Percentiles rank a stretch among this genome's conserved stretches.
Evolutionary conservation across 257 asterid genomes (phyloP).

Genomic region (Catharanthus roseus): DNA sequence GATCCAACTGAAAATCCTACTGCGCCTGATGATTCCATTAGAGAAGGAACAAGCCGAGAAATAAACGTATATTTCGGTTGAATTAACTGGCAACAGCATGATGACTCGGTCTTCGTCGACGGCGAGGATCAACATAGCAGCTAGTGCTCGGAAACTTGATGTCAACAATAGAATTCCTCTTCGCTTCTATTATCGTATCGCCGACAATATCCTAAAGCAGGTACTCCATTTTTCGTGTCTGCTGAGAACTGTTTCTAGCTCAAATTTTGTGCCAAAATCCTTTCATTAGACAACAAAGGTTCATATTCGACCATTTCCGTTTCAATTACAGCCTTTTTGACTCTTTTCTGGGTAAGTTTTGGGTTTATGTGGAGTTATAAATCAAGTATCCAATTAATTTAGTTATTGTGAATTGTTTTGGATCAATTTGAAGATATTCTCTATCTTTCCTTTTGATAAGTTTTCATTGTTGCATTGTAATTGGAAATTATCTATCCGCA

Average conservation of each 20-base stretch:
- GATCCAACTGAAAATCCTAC: background rate
- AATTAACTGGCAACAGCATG: slow-evolving; percentile 20
- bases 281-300: background rate
- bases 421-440: background rate
- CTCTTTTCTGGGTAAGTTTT: no score
- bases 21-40: background rate
- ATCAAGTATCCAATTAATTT: no score
- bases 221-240: slow-evolving; percentile 19
- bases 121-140: slow-evolving; percentile 54
- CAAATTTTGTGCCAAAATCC: background rate
- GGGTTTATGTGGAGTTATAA: background rate
- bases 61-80: background rate
- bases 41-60: background rate
- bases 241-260: background rate
- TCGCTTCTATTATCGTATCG: slow-evolving; percentile 58
- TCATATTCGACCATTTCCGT: background rate
- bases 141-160: slow-evolving; percentile 58
- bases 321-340: background rate
- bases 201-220: slow-evolving; percentile 80
- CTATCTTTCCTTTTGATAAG: background rate
- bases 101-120: slow-evolving; percentile 50
- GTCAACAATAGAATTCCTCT: slow-evolving; percentile 69
- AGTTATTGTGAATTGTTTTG: background rate
- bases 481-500: background rate
- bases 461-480: background rate